phyloP scores from a whole-genome alignment of 1,284 basidiomycete genomes.

The Vanrija humicola region DNA sequence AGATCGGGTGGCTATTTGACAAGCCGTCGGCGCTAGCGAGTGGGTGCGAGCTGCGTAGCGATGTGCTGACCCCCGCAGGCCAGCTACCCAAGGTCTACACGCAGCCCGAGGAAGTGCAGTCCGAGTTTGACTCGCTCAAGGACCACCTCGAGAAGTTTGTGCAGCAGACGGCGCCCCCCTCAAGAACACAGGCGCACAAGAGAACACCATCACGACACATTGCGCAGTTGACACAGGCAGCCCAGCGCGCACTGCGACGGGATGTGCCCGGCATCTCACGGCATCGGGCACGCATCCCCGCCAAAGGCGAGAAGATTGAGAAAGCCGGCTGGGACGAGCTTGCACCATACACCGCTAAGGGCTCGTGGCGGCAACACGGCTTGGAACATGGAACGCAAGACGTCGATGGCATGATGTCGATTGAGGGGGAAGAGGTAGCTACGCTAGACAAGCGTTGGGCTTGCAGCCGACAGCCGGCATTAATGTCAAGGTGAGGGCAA shows the following conservation, averaged over 20 bases:
- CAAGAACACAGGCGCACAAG: slow-evolving; percentile 1
- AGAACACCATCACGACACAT: slow-evolving; percentile 38
- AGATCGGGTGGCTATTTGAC: slow-evolving; percentile 86
- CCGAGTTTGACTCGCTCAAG: slow-evolving; percentile 87
- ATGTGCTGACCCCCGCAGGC: slow-evolving; percentile 53
- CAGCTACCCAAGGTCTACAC: slow-evolving; percentile 85
- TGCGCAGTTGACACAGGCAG: slow-evolving; percentile 42
- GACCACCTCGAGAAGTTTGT: slow-evolving; percentile 88
- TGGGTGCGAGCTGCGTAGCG: slow-evolving; percentile 46
- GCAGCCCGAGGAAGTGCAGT: slow-evolving; percentile 66
- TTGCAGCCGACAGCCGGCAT: slow-evolving; percentile 68
- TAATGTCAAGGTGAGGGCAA: slow-evolving; percentile 60
- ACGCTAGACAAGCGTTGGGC: slow-evolving; percentile 74
- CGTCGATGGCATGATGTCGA: slow-evolving; percentile 57
- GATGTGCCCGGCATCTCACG: slow-evolving; percentile 33
- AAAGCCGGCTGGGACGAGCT: slow-evolving; percentile 40
- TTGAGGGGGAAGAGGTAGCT: slow-evolving; percentile 60
- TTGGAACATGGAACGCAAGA: slow-evolving; percentile 17
- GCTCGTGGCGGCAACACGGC: slow-evolving; percentile 31
- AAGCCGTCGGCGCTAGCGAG: slow-evolving; percentile 91
- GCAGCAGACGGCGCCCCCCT: slow-evolving; percentile 18
- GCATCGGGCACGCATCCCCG: background rate
- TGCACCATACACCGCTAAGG: slow-evolving; percentile 32
- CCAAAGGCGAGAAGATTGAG: slow-evolving; percentile 7
- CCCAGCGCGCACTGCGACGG: slow-evolving; percentile 34